Evolutionary conservation across 1,284 basidiomycete species (phyloP).

Genomic region (Cryptococcus sp.): DNA sequence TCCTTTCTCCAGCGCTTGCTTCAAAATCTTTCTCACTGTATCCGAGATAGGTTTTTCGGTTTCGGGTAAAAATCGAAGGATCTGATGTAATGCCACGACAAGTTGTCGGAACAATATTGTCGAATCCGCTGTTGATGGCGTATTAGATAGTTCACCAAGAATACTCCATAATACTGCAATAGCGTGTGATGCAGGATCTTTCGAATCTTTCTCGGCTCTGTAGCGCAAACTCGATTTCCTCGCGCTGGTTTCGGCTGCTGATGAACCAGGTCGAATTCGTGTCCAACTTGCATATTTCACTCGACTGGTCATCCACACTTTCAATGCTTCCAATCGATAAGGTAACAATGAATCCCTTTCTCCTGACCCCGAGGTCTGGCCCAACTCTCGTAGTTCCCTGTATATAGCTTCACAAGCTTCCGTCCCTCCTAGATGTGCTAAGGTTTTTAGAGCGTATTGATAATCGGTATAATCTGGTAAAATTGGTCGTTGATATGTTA

Average conservation of each 20-base stretch:
- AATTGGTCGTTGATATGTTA: not conserved
- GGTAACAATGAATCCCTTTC: not conserved
- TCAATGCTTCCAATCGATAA: not conserved
- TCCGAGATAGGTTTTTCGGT: not conserved
- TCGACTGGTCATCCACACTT: not conserved
- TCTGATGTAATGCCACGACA: not conserved
- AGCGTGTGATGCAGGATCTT: not conserved
- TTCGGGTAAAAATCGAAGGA: not conserved
- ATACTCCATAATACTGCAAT: not conserved
- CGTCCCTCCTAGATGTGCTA: not conserved
- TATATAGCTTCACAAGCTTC: not conserved
- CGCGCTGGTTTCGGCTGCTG: not conserved
- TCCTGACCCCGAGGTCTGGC: not conserved
- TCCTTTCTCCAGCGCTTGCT: not conserved
- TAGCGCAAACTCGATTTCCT: not conserved
- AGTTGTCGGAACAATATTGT: not conserved
- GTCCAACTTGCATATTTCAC: not conserved
- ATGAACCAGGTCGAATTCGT: not conserved
- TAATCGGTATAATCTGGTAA: not conserved
- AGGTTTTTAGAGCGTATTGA: not conserved
- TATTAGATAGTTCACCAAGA: not conserved
- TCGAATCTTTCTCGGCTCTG: not conserved
- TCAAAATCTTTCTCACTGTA: not conserved
- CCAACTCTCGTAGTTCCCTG: not conserved
- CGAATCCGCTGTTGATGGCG: not conserved